Conservation (phyloP, 805 yeast species). For the Pichia manshurica region DNA sequence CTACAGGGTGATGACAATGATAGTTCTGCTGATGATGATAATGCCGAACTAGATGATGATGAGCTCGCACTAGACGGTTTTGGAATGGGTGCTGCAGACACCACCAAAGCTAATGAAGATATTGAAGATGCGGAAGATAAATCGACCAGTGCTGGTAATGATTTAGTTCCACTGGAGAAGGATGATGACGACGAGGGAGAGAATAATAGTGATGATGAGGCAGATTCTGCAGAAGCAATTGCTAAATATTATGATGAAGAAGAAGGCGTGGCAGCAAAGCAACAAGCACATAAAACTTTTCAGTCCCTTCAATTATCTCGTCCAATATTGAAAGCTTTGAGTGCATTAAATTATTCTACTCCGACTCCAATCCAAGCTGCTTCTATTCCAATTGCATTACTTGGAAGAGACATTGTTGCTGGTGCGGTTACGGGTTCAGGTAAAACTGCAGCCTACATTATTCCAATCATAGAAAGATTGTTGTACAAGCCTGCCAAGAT, state of each 20-base stretch:
- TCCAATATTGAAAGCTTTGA: conserved; percentile 80
- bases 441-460: conserved; percentile 97
- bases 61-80: conserved; percentile 39
- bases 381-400: conserved; percentile 84
- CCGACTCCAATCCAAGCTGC: conserved; percentile 96
- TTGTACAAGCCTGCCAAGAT: conserved; percentile 81
- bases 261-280: conserved; percentile 37
- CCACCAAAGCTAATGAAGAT: conserved; percentile 30
- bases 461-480: conserved; percentile 90
- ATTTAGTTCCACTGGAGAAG: conserved; percentile 25
- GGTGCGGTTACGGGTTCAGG: conserved; percentile 99
- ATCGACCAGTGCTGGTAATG: conserved; percentile 22
- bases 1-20: conserved; percentile 33
- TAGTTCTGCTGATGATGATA: conserved; percentile 28
- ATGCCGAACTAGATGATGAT: conserved; percentile 29
- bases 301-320: conserved; percentile 78
- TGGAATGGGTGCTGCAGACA: conserved; percentile 31
- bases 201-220: conserved; percentile 43
- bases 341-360: conserved; percentile 71
- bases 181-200: conserved; percentile 31
- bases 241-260: conserved; percentile 70
- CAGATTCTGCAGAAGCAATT: conserved; percentile 76
- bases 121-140: conserved; percentile 32
- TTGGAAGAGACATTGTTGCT: conserved; percentile 96
- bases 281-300: conserved; percentile 56